These are phyloP conservation scores for Metarhizium brunneum DNA, from an alignment of 2,329 filamentous ascomycete species.

Conservation along the genomic window DNA sequence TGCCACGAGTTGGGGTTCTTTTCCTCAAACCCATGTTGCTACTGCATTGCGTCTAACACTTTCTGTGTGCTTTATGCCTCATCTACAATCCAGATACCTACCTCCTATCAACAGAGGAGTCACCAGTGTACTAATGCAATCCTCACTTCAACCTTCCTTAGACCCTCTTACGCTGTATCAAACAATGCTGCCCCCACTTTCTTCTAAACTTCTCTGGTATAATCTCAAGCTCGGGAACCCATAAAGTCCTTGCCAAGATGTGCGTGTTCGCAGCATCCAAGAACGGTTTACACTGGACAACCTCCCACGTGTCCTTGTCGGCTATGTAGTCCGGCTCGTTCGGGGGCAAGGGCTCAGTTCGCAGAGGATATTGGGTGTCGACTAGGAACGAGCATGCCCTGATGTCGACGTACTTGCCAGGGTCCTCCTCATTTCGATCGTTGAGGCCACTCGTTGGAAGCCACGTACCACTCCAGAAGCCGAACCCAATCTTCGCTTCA, in stretches of 20 bases:
- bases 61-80: no score
- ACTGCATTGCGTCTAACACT: no score
- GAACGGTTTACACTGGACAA: conserved; percentile 66
- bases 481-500: conserved; percentile 60
- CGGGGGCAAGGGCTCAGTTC: conserved; percentile 40
- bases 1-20: no score
- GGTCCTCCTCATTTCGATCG: conserved; percentile 79
- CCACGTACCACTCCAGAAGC: conserved; percentile 77
- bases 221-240: conserved; percentile 64
- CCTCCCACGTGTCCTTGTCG: conserved; percentile 68
- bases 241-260: conserved; percentile 66
- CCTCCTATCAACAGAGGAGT: neutral
- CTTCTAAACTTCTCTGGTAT: conserved; percentile 62
- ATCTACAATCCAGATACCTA: no score
- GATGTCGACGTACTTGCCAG: conserved; percentile 75
- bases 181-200: conserved; percentile 82
- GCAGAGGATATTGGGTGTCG: conserved; percentile 69
- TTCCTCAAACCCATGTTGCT: no score
- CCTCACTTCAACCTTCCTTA: neutral
- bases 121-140: neutral
- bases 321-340: conserved; percentile 74
- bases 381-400: conserved; percentile 73
- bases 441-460: conserved; percentile 79
- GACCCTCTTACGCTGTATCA: conserved; percentile 47
- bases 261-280: conserved; percentile 70